A percentile compares a stretch with the other conserved stretches of the same genome.
phyloP scores from a whole-genome alignment of 495 filamentous ascomycete genomes.

The Penicillium goetzii region DNA sequence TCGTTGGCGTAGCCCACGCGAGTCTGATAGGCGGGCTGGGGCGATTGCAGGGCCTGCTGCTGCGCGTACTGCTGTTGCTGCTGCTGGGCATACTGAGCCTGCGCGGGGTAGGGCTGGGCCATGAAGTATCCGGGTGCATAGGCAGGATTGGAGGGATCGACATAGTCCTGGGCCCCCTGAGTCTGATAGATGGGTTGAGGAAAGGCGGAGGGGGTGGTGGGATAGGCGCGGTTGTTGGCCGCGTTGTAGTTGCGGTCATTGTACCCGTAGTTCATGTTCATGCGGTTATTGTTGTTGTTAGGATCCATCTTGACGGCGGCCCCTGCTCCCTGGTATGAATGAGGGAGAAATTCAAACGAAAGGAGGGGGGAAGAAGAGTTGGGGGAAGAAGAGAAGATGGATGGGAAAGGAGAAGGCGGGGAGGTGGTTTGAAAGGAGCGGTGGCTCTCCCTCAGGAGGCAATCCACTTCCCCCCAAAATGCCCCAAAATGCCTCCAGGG shows the following conservation, averaged over 20 bases:
- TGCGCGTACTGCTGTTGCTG: slow-evolving; percentile 66
- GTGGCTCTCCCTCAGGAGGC: slow-evolving; percentile 40
- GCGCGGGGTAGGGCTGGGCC: slow-evolving; percentile 59
- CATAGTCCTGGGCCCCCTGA: slow-evolving; percentile 60
- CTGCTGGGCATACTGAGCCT: slow-evolving; percentile 49
- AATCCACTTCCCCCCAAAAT: slow-evolving; percentile 20
- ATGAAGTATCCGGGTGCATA: slow-evolving; percentile 68
- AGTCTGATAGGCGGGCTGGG: slow-evolving; percentile 54
- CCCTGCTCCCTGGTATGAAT: slow-evolving; percentile 19
- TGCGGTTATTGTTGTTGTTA: slow-evolving; percentile 56
- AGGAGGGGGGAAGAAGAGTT: slow-evolving; percentile 15
- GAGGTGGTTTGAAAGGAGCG: slow-evolving; percentile 36
- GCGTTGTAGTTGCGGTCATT: slow-evolving; percentile 68
- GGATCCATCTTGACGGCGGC: slow-evolving; percentile 50
- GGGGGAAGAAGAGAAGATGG: slow-evolving; percentile 3
- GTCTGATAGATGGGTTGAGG: slow-evolving; percentile 84
- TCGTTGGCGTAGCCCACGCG: slow-evolving; percentile 58
- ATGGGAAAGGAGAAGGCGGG: slow-evolving; percentile 36
- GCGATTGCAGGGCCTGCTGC: slow-evolving; percentile 51
- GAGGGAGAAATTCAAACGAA: slow-evolving; percentile 11
- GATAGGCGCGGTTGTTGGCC: slow-evolving; percentile 80
- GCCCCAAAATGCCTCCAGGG: background rate
- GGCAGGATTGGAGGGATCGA: slow-evolving; percentile 51
- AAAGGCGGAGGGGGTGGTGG: slow-evolving; percentile 95
- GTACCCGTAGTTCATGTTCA: slow-evolving; percentile 72